Conservation (phyloP, 768 basidiomycete species). For the Grammothele lineata region DNA sequence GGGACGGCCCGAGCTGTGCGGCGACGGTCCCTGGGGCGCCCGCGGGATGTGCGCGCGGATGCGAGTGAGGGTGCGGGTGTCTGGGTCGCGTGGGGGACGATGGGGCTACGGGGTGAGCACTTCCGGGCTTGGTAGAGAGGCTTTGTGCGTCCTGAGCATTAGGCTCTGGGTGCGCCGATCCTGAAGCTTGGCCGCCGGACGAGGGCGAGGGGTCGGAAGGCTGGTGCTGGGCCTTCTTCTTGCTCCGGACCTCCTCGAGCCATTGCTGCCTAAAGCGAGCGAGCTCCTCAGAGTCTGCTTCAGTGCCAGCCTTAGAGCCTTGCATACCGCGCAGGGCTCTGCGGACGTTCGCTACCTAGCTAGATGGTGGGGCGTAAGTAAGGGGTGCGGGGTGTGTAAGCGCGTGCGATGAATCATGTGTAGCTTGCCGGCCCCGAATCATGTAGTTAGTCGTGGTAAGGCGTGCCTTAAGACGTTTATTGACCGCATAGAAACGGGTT, state of each 20-base stretch:
- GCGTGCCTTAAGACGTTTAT: no score
- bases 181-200: no score
- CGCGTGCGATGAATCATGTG: no score
- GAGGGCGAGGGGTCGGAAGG: no score
- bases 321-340: constrained; percentile 1
- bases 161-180: neutral
- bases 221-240: constrained; percentile 12
- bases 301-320: neutral
- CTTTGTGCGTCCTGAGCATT: neutral
- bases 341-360: no score
- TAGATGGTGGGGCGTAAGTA: constrained; percentile 4
- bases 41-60: neutral
- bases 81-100: neutral
- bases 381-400: constrained; percentile 1
- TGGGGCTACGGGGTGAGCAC: neutral
- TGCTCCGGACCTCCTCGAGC: constrained; percentile 33
- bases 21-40: neutral
- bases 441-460: no score
- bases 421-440: no score
- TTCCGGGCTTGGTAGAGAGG: neutral
- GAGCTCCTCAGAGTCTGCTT: constrained; percentile 56
- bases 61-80: constrained; percentile 1
- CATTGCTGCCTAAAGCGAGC: constrained; percentile 68
- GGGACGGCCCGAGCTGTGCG: constrained; percentile 28
- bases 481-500: no score